Conservation (phyloP, 306 rosid species). For the Cicer yamashitae region DNA sequence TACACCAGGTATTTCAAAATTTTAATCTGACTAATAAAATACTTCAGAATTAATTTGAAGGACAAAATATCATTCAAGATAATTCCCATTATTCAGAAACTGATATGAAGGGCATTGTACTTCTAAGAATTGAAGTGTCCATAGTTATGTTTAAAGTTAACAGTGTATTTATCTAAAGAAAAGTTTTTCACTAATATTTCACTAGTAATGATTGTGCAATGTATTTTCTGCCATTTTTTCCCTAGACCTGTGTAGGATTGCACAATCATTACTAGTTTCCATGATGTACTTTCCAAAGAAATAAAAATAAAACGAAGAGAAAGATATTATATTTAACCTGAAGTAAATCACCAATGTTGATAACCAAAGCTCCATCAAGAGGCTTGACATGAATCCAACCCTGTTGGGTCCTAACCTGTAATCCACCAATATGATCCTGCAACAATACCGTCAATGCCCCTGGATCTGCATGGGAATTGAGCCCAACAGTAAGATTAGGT, state of each 20-base stretch:
- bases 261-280: background rate
- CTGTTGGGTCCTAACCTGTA: constrained; percentile 63
- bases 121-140: background rate
- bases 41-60: background rate
- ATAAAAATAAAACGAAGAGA: background rate
- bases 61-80: background rate
- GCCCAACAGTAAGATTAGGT: constrained; percentile 70
- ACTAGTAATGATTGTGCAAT: too few relatives aligned
- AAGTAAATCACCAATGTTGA: constrained; percentile 82
- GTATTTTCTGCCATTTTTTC: too few relatives aligned
- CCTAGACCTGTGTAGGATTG: too few relatives aligned
- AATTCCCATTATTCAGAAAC: background rate
- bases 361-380: constrained; percentile 69
- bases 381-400: constrained; percentile 81
- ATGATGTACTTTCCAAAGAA: background rate
- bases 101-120: background rate
- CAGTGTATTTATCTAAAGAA: too few relatives aligned
- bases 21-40: background rate
- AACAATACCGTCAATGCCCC: constrained; percentile 65
- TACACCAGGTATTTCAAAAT: background rate
- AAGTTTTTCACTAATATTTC: too few relatives aligned
- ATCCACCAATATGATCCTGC: constrained; percentile 85
- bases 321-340: constrained; percentile 54
- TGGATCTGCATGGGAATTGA: constrained; percentile 78
- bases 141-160: background rate